phyloP scores from a whole-genome alignment of 2,329 filamentous ascomycete species.

The Fusarium solani-melongenae region DNA sequence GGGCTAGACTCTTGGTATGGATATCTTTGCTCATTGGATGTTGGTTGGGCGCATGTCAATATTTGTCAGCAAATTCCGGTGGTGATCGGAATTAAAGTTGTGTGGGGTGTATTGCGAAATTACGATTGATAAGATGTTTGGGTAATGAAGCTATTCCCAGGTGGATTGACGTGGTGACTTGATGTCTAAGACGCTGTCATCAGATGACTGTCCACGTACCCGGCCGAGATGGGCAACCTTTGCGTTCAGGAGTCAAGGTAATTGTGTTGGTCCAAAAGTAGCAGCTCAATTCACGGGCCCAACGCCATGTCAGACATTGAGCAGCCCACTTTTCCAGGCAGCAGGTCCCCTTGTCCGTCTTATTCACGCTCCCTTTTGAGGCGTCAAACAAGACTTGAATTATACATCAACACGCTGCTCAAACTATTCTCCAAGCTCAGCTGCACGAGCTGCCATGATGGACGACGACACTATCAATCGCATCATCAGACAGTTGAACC shows the following conservation, averaged over 20 bases:
- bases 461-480: accelerated
- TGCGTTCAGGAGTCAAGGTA: too few relatives aligned
- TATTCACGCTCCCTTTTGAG: background rate
- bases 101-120: background rate
- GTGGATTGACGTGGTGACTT: background rate
- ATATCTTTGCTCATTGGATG: background rate
- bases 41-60: background rate
- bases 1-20: background rate
- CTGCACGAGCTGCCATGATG: background rate
- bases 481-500: background rate
- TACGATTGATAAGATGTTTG: background rate
- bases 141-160: background rate
- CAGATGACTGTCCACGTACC: too few relatives aligned
- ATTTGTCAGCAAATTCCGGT: background rate
- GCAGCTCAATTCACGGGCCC: background rate
- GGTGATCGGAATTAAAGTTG: background rate
- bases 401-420: background rate
- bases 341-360: background rate
- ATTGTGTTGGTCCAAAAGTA: too few relatives aligned
- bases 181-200: too few relatives aligned
- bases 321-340: background rate
- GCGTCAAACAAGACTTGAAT: background rate
- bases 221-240: too few relatives aligned
- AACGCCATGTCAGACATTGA: background rate
- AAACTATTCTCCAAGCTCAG: background rate